Base-by-base conservation (phyloP, 106 monocot genomes). In the Apostasia ramifera region DNA sequence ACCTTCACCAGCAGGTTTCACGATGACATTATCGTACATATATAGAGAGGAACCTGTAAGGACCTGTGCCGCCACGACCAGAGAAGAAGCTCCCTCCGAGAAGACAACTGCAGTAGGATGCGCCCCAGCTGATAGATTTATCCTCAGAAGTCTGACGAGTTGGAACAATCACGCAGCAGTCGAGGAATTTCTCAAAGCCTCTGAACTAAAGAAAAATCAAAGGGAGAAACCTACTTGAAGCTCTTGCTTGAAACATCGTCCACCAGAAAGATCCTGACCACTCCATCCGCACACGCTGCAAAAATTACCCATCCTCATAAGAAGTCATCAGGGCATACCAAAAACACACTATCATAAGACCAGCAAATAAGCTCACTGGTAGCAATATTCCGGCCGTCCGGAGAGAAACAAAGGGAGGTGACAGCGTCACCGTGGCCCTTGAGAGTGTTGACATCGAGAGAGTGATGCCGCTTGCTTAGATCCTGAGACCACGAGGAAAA, bases 171-270 rank as follows among this genome's bases (percentile, higher is more conserved):
- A 56, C 44, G 6, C 2, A 6, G 42, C 2, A 53, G 9, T 55
- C 2, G 4, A 9, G 39, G 1, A 48, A 59, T 10, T 42, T 49
- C 1, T 43, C 54, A 6, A 49, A 66, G 10, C 46, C 8, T 5
- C 8, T 4, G 8, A 57, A 11, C 26, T 8, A 63, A 13, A 3
- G 8, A 40, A 55, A 15, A 45, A 2, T 1, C 7, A 53, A 40
- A 15, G 1, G 51, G 44, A 46, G 47, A 53, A 8, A 6, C 81
- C 10, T 77, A 98, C 93, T 99, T 99, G 93, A 93, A 99, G 76
- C 89, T 93, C 67, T 90, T 99, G 63, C 83, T 93, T 15, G 93
- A 80, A 45, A 70, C 81, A 69, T 93, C 93, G 41, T 99, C 98
- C n/a, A 99, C 59, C 71, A 85, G 79, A 77, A 88, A 93, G 46